phyloP scores from a whole-genome alignment of 164 flowering plant genomes.

The Stephania cephalantha region DNA sequence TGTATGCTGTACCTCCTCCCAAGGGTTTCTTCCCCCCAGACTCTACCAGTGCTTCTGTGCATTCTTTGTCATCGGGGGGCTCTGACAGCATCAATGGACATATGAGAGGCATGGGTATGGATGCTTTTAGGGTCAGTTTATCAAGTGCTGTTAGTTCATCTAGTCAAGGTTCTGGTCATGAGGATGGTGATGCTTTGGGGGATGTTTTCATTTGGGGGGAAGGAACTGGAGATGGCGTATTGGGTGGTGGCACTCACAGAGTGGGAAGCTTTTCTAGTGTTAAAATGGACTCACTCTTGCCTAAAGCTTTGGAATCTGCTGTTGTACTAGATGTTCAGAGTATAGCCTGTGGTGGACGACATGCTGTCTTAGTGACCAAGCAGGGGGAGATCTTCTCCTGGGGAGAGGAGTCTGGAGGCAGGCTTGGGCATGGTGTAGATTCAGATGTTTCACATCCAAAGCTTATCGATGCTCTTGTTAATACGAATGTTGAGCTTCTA shows the following conservation, averaged over 20 bases:
- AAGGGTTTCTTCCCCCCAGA: constrained; percentile 83
- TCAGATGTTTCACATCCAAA: constrained; percentile 92
- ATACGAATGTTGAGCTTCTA: constrained; percentile 75
- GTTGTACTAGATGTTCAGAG: constrained; percentile 97
- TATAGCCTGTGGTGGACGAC: constrained; percentile 92
- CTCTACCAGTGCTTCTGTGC: constrained; percentile 72
- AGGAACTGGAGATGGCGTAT: constrained; percentile 77
- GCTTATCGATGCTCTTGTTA: constrained; percentile 79
- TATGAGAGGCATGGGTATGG: constrained; percentile 60
- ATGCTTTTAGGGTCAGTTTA: constrained; percentile 88
- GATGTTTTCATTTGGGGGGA: constrained; percentile 99
- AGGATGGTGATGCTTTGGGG: constrained; percentile 95
- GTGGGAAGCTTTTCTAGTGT: constrained; percentile 46
- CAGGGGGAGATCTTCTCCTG: constrained; percentile 96
- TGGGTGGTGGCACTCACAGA: constrained; percentile 75
- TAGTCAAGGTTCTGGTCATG: constrained; percentile 98
- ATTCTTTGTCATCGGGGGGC: constrained; percentile 90
- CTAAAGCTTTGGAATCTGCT: constrained; percentile 89
- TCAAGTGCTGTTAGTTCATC: constrained; percentile 99
- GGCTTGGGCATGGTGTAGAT: constrained; percentile 99
- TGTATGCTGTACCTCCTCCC: constrained; percentile 84
- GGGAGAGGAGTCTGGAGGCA: constrained; percentile 97
- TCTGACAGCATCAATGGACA: constrained; percentile 88
- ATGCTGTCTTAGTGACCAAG: constrained; percentile 91
- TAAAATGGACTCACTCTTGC: constrained; percentile 78